Evolutionary conservation across 176 grass and related monocot genomes (phyloP).

Genomic region (Musa acuminata): DNA sequence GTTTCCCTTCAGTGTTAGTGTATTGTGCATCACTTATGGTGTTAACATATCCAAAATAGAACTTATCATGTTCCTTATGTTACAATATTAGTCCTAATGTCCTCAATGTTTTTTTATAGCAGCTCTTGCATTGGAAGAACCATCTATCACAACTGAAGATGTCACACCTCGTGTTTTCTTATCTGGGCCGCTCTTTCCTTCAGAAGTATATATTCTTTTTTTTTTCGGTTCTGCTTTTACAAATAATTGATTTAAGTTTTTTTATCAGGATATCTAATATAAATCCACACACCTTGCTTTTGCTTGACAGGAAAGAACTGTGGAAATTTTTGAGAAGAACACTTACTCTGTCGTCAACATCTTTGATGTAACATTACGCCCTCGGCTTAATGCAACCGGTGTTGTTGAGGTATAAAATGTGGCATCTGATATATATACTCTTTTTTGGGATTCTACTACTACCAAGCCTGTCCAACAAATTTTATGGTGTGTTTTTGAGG

Average conservation of each 20-base stretch:
- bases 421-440: neutral
- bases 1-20: neutral
- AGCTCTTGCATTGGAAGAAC: conserved; percentile 72
- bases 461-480: neutral
- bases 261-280: neutral
- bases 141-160: conserved; percentile 60
- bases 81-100: conserved; percentile 7
- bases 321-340: conserved; percentile 85
- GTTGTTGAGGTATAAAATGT: conserved; percentile 65
- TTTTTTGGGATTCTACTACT: neutral
- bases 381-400: conserved; percentile 83
- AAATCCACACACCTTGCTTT: neutral
- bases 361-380: conserved; percentile 82
- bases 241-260: conserved; percentile 1
- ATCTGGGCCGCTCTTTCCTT: conserved; percentile 65
- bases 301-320: conserved; percentile 45
- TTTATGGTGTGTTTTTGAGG: neutral
- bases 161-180: conserved; percentile 56
- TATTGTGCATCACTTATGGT: neutral
- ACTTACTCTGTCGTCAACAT: conserved; percentile 96
- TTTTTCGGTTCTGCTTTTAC: neutral
- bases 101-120: conserved; percentile 8
- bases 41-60: neutral
- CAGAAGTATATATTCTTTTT: conserved; percentile 45
- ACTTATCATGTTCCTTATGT: conserved; percentile 19